Conservation (phyloP, 192 early-diverging fungal genomes). For the Spizellomyces punctatus region DNA sequence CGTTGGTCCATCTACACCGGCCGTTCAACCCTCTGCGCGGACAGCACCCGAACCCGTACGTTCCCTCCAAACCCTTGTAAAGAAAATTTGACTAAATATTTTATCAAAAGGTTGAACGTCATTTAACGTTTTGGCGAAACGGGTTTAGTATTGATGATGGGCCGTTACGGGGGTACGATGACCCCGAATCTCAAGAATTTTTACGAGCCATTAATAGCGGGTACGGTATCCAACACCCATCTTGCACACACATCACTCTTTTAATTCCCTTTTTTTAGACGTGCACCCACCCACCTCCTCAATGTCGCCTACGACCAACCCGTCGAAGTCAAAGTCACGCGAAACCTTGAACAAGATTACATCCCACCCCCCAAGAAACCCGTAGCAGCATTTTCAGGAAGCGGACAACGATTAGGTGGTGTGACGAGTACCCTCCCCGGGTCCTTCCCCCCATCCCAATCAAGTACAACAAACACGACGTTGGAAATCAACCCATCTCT, state of each 20-base stretch:
- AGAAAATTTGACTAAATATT: no score
- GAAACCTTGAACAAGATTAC: conserved; percentile 86
- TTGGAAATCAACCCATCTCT: conserved; percentile 66
- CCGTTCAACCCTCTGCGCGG: conserved; percentile 8
- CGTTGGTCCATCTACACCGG: conserved; percentile 20
- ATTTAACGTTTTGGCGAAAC: conserved; percentile 93
- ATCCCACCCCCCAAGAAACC: conserved; percentile 73
- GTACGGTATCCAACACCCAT: conserved; percentile 34
- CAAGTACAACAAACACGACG: neutral
- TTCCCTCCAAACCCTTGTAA: no score
- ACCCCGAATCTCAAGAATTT: conserved; percentile 83
- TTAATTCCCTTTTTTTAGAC: conserved; percentile 43
- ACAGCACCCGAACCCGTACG: neutral
- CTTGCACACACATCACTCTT: neutral
- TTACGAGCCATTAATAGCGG: conserved; percentile 88
- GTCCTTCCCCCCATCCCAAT: conserved; percentile 8
- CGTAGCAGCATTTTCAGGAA: conserved; percentile 67
- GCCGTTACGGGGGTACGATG: conserved; percentile 79
- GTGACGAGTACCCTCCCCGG: conserved; percentile 44
- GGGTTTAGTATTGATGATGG: conserved; percentile 97
- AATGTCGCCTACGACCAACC: conserved; percentile 88
- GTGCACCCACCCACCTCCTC: conserved; percentile 83
- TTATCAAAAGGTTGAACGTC: conserved; percentile 68
- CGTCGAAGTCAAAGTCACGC: conserved; percentile 84
- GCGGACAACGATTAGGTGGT: conserved; percentile 80